Base-by-base conservation (phyloP, 2,329 filamentous ascomycete species). In the Fusarium guadeloupense region DNA sequence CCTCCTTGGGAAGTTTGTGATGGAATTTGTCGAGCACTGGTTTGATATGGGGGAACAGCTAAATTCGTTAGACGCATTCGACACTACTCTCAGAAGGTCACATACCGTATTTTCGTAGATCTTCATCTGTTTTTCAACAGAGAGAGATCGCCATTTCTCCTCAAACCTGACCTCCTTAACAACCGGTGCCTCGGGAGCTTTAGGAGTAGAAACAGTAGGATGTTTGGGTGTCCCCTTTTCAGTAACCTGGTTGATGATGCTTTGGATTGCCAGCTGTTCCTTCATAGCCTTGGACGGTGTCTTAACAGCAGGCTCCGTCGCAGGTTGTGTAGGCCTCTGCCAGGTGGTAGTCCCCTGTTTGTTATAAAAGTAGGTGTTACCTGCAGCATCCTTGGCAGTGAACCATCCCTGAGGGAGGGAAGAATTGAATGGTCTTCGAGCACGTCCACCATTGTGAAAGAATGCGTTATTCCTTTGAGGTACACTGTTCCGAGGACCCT, bases 101-200 rank as follows among this genome's bases (percentile, higher is more conserved):
- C 91, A 75, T 82, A 96, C 92, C 45, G 93, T 96, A 72, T 93
- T 93, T 75, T 97, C 93, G 70, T 97, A 98, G 3, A 97, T 83
- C 79, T 92, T 97, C 85, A 93, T 96, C 76, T 95, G 92, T 77
- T 97, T 97, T 64, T 97, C 93, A 66, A 87, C 74, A 2, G 89
- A 81, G 26, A 89, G 74, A 55, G 82, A 83, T 50, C 86, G 83
- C 90, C 90, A 93, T 72, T 89, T 91, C 41, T 92, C 89, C 68
- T 83, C 82, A n/a, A n/a, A n/a, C 67, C 85, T 88, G 6, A 81
- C 81, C 74, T 89, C 84, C 39, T 82, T 81, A 5, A 79, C 76
- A 5, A 79, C 76, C 6, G 83, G 81, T 2, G 83, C 80, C 46
- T 77, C 84, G 4, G 80, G 78, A 10, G 85, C 81, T 56, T 88